phyloP scores from a whole-genome alignment of 2,329 filamentous ascomycete genomes.

The Botrytis byssoidea region DNA sequence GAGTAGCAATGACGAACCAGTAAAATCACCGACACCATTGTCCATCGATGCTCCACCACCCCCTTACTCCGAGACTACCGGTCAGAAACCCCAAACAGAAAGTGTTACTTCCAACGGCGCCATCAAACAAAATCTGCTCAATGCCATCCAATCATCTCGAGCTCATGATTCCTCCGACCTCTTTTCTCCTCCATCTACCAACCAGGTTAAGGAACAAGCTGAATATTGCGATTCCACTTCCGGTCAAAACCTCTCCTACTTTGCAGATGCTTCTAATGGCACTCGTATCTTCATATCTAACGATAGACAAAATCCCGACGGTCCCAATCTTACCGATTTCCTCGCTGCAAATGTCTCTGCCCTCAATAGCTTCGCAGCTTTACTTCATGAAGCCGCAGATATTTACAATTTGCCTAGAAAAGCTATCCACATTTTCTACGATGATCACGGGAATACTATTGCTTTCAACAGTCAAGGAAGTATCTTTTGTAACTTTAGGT shows the following conservation, averaged over 20 bases:
- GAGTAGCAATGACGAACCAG: constrained; percentile 31
- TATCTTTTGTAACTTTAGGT: constrained; percentile 91
- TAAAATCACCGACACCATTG: neutral
- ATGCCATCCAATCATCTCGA: constrained; percentile 75
- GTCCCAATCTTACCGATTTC: constrained; percentile 53
- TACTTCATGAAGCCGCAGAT: constrained; percentile 67
- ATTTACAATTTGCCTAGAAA: constrained; percentile 70
- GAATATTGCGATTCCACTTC: constrained; percentile 82
- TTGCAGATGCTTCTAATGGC: constrained; percentile 66
- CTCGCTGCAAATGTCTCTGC: constrained; percentile 57
- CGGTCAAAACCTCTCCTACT: constrained; percentile 69
- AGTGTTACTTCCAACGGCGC: constrained; percentile 59
- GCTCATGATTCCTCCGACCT: constrained; percentile 71
- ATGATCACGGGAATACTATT: constrained; percentile 75
- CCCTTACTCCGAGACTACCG: constrained; percentile 30
- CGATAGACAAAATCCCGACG: constrained; percentile 45
- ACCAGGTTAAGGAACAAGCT: constrained; percentile 74
- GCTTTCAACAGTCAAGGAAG: constrained; percentile 88
- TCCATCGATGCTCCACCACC: constrained; percentile 34
- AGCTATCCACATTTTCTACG: constrained; percentile 83
- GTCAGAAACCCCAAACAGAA: constrained; percentile 29
- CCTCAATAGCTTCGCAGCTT: constrained; percentile 66
- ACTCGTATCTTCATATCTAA: constrained; percentile 72
- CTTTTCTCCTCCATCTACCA: constrained; percentile 70
- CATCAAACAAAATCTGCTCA: constrained; percentile 69